Evolutionary conservation across 257 asterid genomes (phyloP), one percentile per base, ranked within the genome.

Genomic region (Salvia splendens): DNA sequence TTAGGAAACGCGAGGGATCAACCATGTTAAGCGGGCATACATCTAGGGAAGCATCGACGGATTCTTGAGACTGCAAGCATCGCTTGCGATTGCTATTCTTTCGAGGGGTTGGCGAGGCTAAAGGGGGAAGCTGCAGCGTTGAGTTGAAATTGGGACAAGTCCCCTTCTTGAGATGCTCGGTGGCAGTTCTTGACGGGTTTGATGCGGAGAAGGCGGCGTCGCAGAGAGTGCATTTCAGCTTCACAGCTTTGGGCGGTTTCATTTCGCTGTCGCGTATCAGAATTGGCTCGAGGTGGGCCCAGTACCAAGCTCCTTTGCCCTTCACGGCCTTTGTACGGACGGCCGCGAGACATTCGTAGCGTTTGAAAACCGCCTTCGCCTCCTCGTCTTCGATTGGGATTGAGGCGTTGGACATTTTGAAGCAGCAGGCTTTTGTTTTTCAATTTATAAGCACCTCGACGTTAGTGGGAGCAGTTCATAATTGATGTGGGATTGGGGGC

Each of bases 281-380:
- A 73, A 89, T 68, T 11, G 98, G 98, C 79, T 92, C 97, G 7
- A 92, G 80, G 69, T 92, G 96, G 73, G 91, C 79, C 98, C 98
- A 92, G 54, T 92, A 92, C 98, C 98, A 92, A 1, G 98, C 98
- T 15, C 98, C 98, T 82, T 89, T 92, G 61, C 98, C 98, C 67
- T 86, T 86, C 11, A 83, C 78, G 1, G 98, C 97, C 84, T 92
- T 92, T 2, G 84, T 86, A 11, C 96, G 91, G 74, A 89, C 85
- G 5, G 84, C 75, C 51, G 80, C 71, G 4, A 92, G 79, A 2
- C 91, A 82, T 69, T 92, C 98, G 32, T 84, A 89, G 61, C 97
- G 68, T 81, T 83, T 92, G 43, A 65, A 79, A 59, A 86, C 80
- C 53, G 91, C 82, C 79, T 64, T 85, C 76, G 59, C 89, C 5